These are phyloP conservation scores for Halenospora varia DNA, from an alignment of 495 filamentous ascomycete species.

Conservation along the genomic window DNA sequence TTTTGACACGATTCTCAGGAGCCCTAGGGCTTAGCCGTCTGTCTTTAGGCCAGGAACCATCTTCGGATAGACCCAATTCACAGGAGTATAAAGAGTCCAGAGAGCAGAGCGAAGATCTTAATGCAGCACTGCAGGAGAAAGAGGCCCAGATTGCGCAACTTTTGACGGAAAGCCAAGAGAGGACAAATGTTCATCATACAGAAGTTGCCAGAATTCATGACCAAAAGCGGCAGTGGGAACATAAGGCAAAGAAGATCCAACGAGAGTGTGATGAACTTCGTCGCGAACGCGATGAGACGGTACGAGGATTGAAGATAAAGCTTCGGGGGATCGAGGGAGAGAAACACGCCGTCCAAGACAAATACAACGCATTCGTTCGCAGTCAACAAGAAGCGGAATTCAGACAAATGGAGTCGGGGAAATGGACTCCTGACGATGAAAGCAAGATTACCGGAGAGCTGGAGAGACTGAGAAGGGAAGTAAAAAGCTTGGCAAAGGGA, in stretches of 20 bases:
- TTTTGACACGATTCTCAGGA: too few species aligned
- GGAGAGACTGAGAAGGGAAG: constrained; percentile 11
- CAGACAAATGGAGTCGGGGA: constrained; percentile 7
- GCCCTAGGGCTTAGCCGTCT: too few species aligned
- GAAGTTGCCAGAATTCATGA: too few species aligned
- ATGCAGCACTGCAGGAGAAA: too few species aligned
- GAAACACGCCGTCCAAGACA: background rate
- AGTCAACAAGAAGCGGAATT: constrained; percentile 9
- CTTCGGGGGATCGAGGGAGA: background rate
- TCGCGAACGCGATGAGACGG: background rate
- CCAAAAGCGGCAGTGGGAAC: too few species aligned
- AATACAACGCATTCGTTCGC: constrained; percentile 4
- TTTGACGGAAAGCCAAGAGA: too few species aligned
- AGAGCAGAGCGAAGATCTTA: too few species aligned
- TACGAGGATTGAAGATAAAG: background rate
- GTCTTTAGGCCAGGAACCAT: too few species aligned
- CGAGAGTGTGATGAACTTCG: background rate
- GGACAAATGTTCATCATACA: too few species aligned
- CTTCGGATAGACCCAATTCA: too few species aligned
- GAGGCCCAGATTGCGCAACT: too few species aligned
- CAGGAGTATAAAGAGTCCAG: too few species aligned
- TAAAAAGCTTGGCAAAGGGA: constrained; percentile 3
- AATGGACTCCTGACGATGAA: constrained; percentile 8
- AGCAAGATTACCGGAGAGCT: constrained; percentile 8
- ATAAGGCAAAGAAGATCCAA: background rate